Evolutionary conservation across 2,329 filamentous ascomycete species (phyloP).

Genomic region (Aspergillus caelatus): DNA sequence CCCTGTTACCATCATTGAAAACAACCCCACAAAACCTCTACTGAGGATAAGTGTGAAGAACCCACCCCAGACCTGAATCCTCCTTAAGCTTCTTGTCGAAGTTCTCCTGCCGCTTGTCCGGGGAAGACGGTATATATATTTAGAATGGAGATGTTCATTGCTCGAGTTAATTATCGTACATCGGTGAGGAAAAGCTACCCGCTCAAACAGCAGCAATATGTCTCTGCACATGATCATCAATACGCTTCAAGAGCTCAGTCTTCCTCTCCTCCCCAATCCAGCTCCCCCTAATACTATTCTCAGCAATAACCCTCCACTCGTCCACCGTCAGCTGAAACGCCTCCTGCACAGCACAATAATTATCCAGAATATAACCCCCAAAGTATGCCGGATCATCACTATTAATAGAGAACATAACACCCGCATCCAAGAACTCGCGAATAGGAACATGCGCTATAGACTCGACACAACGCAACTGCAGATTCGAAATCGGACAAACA

Average conservation of each 20-base stretch:
- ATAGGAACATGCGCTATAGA: slow-evolving; percentile 62
- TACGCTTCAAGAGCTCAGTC: slow-evolving; percentile 52
- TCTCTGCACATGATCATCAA: slow-evolving; percentile 36
- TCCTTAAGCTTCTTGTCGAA: too few species aligned
- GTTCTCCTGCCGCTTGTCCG: too few species aligned
- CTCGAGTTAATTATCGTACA: background rate
- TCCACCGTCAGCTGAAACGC: slow-evolving; percentile 63
- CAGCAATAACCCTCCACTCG: slow-evolving; percentile 70
- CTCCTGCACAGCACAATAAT: slow-evolving; percentile 75
- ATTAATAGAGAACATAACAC: slow-evolving; percentile 72
- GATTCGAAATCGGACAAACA: slow-evolving; percentile 74
- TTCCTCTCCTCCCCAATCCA: slow-evolving; percentile 71
- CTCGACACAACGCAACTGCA: slow-evolving; percentile 61
- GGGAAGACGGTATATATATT: too few species aligned
- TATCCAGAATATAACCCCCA: slow-evolving; percentile 73
- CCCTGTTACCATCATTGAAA: too few species aligned
- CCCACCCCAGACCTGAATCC: too few species aligned
- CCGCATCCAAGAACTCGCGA: slow-evolving; percentile 62
- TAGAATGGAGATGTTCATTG: too few species aligned
- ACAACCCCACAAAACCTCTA: too few species aligned
- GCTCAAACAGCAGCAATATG: slow-evolving; percentile 16
- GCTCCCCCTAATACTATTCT: slow-evolving; percentile 66
- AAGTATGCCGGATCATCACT: slow-evolving; percentile 77
- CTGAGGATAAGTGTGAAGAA: too few species aligned
- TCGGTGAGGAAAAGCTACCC: background rate